Base-by-base conservation (phyloP, 306 rosid species). In the Carpinus fangiana region DNA sequence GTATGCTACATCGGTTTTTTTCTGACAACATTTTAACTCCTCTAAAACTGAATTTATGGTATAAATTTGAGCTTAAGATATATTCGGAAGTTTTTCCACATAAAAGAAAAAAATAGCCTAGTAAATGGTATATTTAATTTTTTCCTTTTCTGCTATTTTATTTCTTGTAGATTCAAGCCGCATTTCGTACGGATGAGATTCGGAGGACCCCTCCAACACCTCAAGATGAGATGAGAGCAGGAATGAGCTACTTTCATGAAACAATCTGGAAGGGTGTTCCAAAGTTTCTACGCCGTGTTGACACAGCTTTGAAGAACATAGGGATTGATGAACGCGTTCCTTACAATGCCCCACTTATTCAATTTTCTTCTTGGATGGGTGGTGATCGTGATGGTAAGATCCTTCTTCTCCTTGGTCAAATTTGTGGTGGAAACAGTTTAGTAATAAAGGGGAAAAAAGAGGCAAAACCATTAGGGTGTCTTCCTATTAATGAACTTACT, bases 161-260 rank as follows among this genome's bases (percentile, higher is more conserved):
- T 16, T 76, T 59, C 46, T 14, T 83, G 77, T 66, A 96, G 99
- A 96, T 96, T 81, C 99, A 96, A 91, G 99, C 99, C 74, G 99
- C 98, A 64, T 96, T 96, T 80, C 96, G 99, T 12, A 96, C 99
- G 0, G 99, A 96, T 84, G 99, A 96, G 88, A 96, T 96, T 76
- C 89, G 80, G 56, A 90, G 99, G 81, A 93, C 96, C 21, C 89
- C 99, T 77, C 99, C 99, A 38, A 91, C 99, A 31, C 99, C 99
- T 53, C 99, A 96, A 87, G 98, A 95, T 90, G 99, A 96, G 83
- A 96, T 93, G 98, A 91, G 99, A 74, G 99, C 99, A 12, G 99
- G 99, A 75, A 96, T 96, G 99, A 96, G 99, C 87, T 96, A 96
- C 87, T 96, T 96, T 83, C 98, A 96, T 38, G 99, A 96, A 84